Evolutionary conservation across 1,284 basidiomycete genomes (phyloP).

Genomic region (Puccinia triticina): DNA sequence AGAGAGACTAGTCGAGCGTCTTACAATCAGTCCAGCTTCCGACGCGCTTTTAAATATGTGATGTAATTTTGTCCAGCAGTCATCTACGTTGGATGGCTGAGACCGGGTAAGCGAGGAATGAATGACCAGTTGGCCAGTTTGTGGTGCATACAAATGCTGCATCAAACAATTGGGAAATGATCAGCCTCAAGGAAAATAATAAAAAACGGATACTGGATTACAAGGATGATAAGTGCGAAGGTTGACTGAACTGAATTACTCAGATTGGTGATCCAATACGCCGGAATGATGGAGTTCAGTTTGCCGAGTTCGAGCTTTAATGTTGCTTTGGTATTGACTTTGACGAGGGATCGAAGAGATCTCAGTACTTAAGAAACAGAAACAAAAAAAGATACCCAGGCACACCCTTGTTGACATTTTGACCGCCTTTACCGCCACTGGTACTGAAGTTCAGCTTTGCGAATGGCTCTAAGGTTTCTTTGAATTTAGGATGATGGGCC

Average conservation of each 20-base stretch:
- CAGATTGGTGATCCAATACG: slow-evolving; percentile 43
- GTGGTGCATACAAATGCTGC: slow-evolving; percentile 38
- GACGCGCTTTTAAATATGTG: slow-evolving; percentile 9
- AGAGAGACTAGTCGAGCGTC: background rate
- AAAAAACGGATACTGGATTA: no score
- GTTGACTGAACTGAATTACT: slow-evolving; percentile 31
- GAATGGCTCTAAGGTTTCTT: slow-evolving; percentile 15
- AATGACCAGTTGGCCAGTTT: slow-evolving; percentile 30
- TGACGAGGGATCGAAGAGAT: background rate
- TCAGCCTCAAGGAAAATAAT: background rate
- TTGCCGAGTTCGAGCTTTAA: slow-evolving; percentile 15
- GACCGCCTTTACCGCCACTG: slow-evolving; percentile 49
- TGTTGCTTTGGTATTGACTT: slow-evolving; percentile 46
- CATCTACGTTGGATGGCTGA: slow-evolving; percentile 38
- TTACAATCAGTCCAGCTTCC: slow-evolving; percentile 22
- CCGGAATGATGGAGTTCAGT: slow-evolving; percentile 21
- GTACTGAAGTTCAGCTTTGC: slow-evolving; percentile 27
- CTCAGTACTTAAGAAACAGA: background rate
- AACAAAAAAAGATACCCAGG: background rate
- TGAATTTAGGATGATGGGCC: background rate
- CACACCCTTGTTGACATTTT: slow-evolving; percentile 49
- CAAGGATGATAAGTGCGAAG: background rate
- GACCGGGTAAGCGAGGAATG: slow-evolving; percentile 46
- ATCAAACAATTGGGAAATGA: background rate
- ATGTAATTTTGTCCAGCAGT: slow-evolving; percentile 46